Conservation (phyloP, 1,139 yeast genomes). For the Geotrichum candidum region DNA sequence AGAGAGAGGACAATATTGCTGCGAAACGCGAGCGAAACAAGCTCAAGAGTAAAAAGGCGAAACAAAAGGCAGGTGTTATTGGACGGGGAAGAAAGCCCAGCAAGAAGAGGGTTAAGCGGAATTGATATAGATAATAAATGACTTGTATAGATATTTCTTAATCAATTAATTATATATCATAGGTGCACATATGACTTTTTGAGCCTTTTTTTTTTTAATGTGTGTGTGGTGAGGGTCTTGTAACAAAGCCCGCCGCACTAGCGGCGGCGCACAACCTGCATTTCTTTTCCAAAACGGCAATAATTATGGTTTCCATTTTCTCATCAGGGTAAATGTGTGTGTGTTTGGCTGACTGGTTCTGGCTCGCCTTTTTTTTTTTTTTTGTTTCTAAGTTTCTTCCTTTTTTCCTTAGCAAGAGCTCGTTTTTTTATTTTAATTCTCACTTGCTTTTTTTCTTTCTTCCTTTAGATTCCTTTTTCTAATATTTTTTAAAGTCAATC, state of each 20-base stretch:
- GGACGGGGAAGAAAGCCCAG: slow-evolving; percentile 33
- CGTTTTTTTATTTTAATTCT: background rate
- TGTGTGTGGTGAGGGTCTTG: background rate
- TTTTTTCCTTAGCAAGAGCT: background rate
- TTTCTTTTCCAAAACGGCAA: background rate
- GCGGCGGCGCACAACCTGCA: background rate
- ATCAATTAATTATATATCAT: too few relatives aligned
- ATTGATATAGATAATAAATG: background rate
- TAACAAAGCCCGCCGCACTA: background rate
- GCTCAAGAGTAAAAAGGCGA: slow-evolving; percentile 39
- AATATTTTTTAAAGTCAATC: background rate
- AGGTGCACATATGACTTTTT: too few relatives aligned
- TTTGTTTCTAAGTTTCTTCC: background rate
- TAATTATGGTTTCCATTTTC: background rate
- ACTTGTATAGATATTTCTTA: too few relatives aligned
- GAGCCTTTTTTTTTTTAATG: background rate
- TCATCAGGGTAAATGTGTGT: background rate
- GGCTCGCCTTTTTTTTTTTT: background rate
- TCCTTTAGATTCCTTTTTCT: background rate
- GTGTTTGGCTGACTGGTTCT: background rate
- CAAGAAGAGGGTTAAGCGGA: slow-evolving; percentile 9
- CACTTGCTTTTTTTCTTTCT: background rate
- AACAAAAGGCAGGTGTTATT: slow-evolving; percentile 43
- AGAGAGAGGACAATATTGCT: slow-evolving; percentile 77
- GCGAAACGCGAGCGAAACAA: slow-evolving; percentile 72